A percentile compares a stretch with the other conserved stretches of the same genome.
phyloP scores from a whole-genome alignment of 805 yeast genomes.

The Candida montana region DNA sequence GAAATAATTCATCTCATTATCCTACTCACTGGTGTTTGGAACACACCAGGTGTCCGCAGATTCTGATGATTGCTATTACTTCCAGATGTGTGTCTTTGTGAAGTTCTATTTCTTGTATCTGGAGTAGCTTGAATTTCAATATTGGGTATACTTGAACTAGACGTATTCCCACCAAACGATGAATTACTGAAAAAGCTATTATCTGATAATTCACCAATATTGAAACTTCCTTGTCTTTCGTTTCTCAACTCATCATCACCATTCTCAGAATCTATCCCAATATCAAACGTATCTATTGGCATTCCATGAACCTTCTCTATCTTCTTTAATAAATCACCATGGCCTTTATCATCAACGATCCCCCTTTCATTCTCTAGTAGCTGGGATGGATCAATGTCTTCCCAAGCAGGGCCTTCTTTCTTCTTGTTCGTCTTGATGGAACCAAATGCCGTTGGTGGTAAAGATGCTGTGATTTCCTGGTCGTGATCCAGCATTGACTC shows the following conservation, averaged over 20 bases:
- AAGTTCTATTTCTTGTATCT: conserved; percentile 15
- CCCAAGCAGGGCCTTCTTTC: conserved; percentile 21
- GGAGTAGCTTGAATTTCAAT: conserved; percentile 22
- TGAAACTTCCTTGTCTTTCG: neutral
- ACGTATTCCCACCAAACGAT: conserved; percentile 3
- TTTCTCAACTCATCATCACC: neutral
- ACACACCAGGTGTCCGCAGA: conserved; percentile 15
- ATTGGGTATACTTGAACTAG: conserved; percentile 4
- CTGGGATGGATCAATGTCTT: conserved; percentile 23
- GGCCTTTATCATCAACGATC: conserved; percentile 2
- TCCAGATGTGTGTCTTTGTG: conserved; percentile 8
- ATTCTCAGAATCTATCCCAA: neutral
- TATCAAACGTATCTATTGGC: conserved; percentile 7
- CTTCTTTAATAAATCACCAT: conserved; percentile 13
- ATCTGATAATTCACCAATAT: neutral
- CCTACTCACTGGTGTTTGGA: conserved; percentile 22
- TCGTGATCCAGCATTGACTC: neutral
- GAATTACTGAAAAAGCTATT: conserved; percentile 4
- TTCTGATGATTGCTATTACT: conserved; percentile 4
- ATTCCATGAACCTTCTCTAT: conserved; percentile 10
- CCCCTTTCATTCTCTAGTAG: conserved; percentile 21
- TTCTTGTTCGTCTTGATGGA: conserved; percentile 16
- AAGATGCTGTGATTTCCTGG: conserved; percentile 8
- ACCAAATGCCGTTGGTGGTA: conserved; percentile 23
- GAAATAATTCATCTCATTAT: conserved; percentile 17